These are phyloP conservation scores for Ascosphaera apis DNA, from an alignment of 2,329 filamentous ascomycete genomes.

Conservation along the genomic window DNA sequence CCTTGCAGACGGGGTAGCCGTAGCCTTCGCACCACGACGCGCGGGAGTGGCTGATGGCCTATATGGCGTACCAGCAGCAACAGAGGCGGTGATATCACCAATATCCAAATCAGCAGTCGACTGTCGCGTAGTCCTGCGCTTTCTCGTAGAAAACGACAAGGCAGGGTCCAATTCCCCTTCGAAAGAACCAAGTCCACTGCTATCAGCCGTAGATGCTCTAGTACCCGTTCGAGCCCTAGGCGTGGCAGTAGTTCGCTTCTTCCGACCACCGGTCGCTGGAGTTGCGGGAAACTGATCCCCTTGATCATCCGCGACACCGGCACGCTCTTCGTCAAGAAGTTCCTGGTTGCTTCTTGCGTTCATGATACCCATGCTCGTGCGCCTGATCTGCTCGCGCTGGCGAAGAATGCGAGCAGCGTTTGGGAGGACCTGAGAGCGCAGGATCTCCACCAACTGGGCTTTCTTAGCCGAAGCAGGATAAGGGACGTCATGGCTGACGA, in stretches of 20 bases:
- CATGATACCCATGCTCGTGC: constrained; percentile 67
- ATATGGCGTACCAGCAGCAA: too few species aligned
- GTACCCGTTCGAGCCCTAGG: constrained; percentile 26
- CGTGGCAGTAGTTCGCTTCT: too few species aligned
- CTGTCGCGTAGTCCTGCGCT: constrained; percentile 14
- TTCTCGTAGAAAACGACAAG: constrained; percentile 10
- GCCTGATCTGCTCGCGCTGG: constrained; percentile 54
- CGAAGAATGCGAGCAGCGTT: constrained; percentile 55
- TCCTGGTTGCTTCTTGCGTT: constrained; percentile 43
- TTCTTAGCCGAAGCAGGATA: constrained; percentile 89
- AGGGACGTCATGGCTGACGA: constrained; percentile 66
- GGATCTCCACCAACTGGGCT: constrained; percentile 60
- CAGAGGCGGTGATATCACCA: too few species aligned
- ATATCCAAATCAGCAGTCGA: too few species aligned
- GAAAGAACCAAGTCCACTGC: too few species aligned
- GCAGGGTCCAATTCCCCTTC: constrained; percentile 13
- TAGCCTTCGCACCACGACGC: too few species aligned
- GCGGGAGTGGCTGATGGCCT: constrained; percentile 26
- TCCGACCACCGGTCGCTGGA: too few species aligned
- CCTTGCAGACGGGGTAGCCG: too few species aligned
- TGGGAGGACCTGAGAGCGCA: constrained; percentile 55
- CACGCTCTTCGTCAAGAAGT: constrained; percentile 37
- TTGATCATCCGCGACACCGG: constrained; percentile 37
- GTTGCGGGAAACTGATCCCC: constrained; percentile 12
- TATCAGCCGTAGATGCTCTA: constrained; percentile 21